Conservation (phyloP, 2,329 filamentous ascomycete genomes). For the Hymenoscyphus repandus region DNA sequence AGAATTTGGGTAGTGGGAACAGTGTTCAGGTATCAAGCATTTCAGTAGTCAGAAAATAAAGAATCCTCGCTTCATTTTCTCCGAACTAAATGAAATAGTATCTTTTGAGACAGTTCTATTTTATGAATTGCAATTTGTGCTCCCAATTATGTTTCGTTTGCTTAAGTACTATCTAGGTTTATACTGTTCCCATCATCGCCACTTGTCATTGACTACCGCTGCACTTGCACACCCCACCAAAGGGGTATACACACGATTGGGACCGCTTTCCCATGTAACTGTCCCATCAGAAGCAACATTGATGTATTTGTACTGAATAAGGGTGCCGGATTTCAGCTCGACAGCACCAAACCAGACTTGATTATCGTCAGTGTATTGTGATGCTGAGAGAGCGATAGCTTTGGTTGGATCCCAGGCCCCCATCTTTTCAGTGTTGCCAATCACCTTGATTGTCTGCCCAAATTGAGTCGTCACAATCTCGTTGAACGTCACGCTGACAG, state of each 20-base stretch:
- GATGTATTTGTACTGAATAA: conserved; percentile 65
- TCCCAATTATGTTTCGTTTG: neutral
- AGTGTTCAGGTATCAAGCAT: too few species aligned
- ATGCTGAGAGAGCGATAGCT: conserved; percentile 53
- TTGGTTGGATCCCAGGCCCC: conserved; percentile 55
- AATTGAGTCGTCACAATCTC: conserved; percentile 50
- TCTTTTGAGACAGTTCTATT: too few species aligned
- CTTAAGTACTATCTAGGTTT: too few species aligned
- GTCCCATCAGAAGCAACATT: conserved; percentile 49
- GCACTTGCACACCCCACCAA: conserved; percentile 23
- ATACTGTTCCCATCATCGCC: conserved; percentile 12
- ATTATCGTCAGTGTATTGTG: conserved; percentile 51
- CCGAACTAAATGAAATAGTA: too few species aligned
- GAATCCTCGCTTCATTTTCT: too few species aligned
- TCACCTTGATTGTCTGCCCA: conserved; percentile 62
- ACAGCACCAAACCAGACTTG: conserved; percentile 58
- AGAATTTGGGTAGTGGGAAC: too few species aligned
- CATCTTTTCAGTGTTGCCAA: conserved; percentile 53
- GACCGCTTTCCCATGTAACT: conserved; percentile 60
- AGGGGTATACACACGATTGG: conserved; percentile 27
- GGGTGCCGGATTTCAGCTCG: conserved; percentile 48
- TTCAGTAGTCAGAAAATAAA: too few species aligned
- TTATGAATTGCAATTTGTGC: neutral
- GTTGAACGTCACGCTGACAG: conserved; percentile 54
- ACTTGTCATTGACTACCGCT: conserved; percentile 20